Base-by-base conservation (phyloP, 2,329 filamentous ascomycete genomes). In the Aspergillus ochraceus region DNA sequence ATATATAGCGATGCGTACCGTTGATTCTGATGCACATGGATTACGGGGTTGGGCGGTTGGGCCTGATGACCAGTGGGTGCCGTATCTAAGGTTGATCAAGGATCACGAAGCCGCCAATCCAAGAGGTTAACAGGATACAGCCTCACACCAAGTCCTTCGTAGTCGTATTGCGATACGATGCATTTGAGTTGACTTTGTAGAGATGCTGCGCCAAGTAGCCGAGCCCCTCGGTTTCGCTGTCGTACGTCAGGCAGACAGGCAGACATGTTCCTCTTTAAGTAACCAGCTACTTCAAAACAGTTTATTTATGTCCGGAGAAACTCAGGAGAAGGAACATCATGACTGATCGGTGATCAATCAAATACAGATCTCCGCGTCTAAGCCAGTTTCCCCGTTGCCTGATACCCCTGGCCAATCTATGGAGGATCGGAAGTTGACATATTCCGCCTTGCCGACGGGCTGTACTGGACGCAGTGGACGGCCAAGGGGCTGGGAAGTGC, bases 401-500 rank as follows among this genome's bases (percentile, higher is more conserved):
- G 36, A 24, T 22, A 47, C 45, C 45, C 45, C 45, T 47, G 19
- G 45, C n/a, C 45, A 47, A 47, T 47, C 19, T 24, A 47, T 12
- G 19, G 45, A 22, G 19, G 19, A 5, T 49, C 30, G 39, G 39
- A 53, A 24, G 14, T 47, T 29, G 54, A 58, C 32, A 52, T n/a
- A 49, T 63, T 58, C 26, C 50, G 30, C 36, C 39, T 39, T 50
- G 57, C 39, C 49, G 50, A 42, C 58, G 49, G 52, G 47, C 49
- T 29, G 26, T 29, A 29, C 26, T 29, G 26, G 26, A 29, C 26
- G 26, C 26, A 9, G 26, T 9, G 26, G 26, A 17, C 58, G 54
- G 59, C 36, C 47, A 58, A 51, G 59, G 60, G 58, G 60, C 47
- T 22, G 32, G 46, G 52, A 55, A 54, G 49, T 49, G 63, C 60